These are phyloP conservation scores for Pleurotus sapidus DNA, from an alignment of 768 basidiomycete species.

Conservation along the genomic window DNA sequence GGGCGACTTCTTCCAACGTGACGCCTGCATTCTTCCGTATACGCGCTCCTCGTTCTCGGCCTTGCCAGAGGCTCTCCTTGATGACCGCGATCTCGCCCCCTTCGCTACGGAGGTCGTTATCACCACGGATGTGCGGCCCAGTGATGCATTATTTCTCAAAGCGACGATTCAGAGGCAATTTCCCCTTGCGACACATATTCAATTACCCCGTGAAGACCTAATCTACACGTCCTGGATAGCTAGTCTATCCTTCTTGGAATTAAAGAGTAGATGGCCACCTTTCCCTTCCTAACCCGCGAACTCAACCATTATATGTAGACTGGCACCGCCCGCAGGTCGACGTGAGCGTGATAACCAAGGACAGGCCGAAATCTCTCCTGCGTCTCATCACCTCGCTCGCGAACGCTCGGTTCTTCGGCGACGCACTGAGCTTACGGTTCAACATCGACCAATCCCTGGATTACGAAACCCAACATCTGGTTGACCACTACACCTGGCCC, in stretches of 20 bases:
- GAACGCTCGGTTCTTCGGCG: slow-evolving; percentile 63
- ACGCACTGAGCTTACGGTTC: slow-evolving; percentile 59
- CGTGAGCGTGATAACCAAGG: slow-evolving; percentile 73
- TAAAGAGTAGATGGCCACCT: slow-evolving; percentile 49
- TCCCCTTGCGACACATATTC: slow-evolving; percentile 30
- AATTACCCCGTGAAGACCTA: slow-evolving; percentile 48
- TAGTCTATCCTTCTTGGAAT: slow-evolving; percentile 52
- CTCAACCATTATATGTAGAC: slow-evolving; percentile 39
- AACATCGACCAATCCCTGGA: slow-evolving; percentile 80
- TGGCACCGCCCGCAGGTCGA: slow-evolving; percentile 74
- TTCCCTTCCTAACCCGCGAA: slow-evolving; percentile 14
- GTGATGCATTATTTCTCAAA: slow-evolving; percentile 8
- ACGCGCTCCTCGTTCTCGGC: not conserved
- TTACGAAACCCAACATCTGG: slow-evolving; percentile 50
- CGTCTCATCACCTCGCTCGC: slow-evolving; percentile 66
- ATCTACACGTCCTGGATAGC: slow-evolving; percentile 60
- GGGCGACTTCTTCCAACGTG: not conserved
- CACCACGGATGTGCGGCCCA: not conserved
- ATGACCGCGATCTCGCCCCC: not conserved
- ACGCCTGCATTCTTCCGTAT: not conserved
- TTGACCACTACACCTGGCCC: slow-evolving; percentile 52
- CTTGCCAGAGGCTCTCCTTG: too few relatives aligned
- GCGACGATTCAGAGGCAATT: slow-evolving; percentile 16
- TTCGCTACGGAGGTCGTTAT: not conserved
- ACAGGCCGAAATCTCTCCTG: slow-evolving; percentile 66